These are phyloP conservation scores for Flaveria linearis DNA, from an alignment of 129 eudicot genomes.

Conservation along the genomic window DNA sequence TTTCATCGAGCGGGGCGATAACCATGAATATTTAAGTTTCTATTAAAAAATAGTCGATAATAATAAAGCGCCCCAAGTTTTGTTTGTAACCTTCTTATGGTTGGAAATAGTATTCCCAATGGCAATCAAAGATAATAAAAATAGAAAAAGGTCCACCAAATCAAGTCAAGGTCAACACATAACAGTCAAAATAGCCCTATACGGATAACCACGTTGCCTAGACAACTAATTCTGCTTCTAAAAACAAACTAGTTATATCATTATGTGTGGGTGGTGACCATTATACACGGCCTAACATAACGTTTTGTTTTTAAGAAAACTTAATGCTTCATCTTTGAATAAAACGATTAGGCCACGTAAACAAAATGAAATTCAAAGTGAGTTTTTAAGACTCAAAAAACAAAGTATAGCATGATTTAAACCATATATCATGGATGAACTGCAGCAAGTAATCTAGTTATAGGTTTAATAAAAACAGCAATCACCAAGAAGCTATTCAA, in stretches of 20 bases:
- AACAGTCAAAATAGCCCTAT: neutral
- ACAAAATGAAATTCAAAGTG: neutral
- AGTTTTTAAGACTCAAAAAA: neutral
- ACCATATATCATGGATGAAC: neutral
- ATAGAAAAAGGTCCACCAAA: neutral
- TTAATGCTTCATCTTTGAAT: neutral
- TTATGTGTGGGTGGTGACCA: too few species aligned
- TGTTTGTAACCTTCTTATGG: neutral
- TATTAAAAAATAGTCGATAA: neutral
- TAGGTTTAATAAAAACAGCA: constrained; percentile 39
- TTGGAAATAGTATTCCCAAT: neutral
- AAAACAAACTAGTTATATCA: too few species aligned
- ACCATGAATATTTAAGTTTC: neutral
- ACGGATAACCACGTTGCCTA: neutral
- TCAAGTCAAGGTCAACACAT: neutral
- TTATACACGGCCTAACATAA: too few species aligned
- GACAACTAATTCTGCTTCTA: neutral
- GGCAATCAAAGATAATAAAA: neutral
- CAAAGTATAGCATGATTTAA: neutral
- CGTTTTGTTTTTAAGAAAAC: too few species aligned
- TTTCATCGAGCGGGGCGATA: neutral
- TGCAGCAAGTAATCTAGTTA: constrained; percentile 27
- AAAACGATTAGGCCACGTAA: neutral
- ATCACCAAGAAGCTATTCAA: constrained; percentile 37
- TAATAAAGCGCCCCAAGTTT: neutral